Evolutionary conservation across 768 basidiomycete species (phyloP).

Genomic region (Lentinula lateritia): DNA sequence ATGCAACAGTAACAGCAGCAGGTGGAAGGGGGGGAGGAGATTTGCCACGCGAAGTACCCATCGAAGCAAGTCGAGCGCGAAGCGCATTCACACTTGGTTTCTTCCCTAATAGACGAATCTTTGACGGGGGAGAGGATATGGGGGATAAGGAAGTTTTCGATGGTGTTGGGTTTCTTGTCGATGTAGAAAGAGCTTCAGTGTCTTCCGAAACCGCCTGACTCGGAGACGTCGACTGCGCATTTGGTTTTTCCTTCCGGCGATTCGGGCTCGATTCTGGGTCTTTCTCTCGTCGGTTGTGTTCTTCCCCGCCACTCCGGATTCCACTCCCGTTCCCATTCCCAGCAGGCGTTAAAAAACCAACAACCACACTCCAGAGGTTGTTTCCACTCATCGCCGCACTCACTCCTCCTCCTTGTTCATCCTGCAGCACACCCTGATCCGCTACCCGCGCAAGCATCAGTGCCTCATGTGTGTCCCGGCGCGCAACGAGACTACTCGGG

Average conservation of each 20-base stretch:
- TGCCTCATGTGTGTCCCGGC: constrained; percentile 82
- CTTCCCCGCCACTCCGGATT: background rate
- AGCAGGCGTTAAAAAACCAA: constrained; percentile 54
- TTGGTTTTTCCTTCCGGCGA: background rate
- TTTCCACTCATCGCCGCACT: constrained; percentile 60
- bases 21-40: no score
- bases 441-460: constrained; percentile 67
- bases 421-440: constrained; percentile 57
- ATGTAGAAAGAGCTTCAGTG: background rate
- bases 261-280: background rate
- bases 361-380: constrained; percentile 63
- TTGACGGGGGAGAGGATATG: background rate
- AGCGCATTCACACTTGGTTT: no score
- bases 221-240: background rate
- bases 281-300: background rate
- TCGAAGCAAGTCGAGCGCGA: no score
- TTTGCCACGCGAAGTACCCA: no score
- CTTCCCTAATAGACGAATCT: no score
- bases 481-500: constrained; percentile 85
- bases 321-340: constrained; percentile 5
- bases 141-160: background rate
- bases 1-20: no score
- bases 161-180: background rate
- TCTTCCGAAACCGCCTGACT: background rate
- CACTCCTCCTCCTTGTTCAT: constrained; percentile 34